Evolutionary conservation across 1,139 yeast genomes (phyloP), one percentile per base, ranked within the genome.

Genomic region (Scheffersomyces stambukii): DNA sequence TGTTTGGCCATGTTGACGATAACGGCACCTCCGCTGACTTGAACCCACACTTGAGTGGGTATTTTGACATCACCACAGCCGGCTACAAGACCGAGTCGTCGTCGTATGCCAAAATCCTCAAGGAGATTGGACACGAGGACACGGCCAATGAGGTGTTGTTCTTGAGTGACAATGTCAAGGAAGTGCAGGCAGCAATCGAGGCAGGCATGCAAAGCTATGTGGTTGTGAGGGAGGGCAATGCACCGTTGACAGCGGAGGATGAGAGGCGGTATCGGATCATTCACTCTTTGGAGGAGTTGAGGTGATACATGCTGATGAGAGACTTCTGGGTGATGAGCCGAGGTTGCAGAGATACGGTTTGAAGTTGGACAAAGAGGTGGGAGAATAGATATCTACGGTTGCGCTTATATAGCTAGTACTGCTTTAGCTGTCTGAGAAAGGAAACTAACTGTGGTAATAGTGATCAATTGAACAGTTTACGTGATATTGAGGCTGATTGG

Each of bases 1-100:
- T 89, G 34, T 85, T 89, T 48, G 68, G 67, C 0, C 73, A 84
- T 49, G 89, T 83, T 5, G 54, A 59, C 25, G 57, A 47, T 20
- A 40, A 48, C 8, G 40, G 36, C 1, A 46, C 47, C 5, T 40
- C 54, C 6, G 43, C 55, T 12, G 81, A 83, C 51, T 53, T 86
- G 48, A 82, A 75, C 29, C 52, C 57, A 1, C 48, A 52, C 16
- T 50, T 89, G 19, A 43, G 62, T 5, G 94, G 82, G 4, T 88
- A 86, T 57, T 89, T 77, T 48, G 97, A 89, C 54, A 85, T 94
- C 23, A 76, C 78, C 26, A 85, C 89, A 8, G 77, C 89, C 1
- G 97, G 97, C 0, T 73, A 64, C 41, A 89, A 89, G 52, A 64
- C 62, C 11, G 81, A 75, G 13, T 23, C 54, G 0, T 26, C 46